Evolutionary conservation across 2,329 filamentous ascomycete species (phyloP), one percentile per base, ranked within the genome.

Genomic region (Microsporum audouinii): DNA sequence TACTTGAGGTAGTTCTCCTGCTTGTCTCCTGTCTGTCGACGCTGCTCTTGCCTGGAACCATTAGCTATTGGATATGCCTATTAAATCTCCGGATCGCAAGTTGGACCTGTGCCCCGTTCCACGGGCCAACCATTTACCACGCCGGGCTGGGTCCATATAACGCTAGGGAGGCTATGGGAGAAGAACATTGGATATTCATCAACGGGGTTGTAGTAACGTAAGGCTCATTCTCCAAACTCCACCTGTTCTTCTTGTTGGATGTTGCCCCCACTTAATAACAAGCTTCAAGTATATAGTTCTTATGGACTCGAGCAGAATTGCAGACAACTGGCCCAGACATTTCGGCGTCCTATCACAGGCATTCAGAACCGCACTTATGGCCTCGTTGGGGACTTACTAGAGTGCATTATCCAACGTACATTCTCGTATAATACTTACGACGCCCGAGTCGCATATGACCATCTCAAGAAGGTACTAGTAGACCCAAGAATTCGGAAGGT

Each of bases 351-450:
- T 0, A 75, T 92, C 3, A 77, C 84, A 0, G 88, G 88, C 31
- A 83, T 92, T 10, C 89, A 91, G 67, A 92, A 91, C 69, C 81
- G 80, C 63, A 92, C 88, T 65, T 84, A 77, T 1, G 89, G 89
- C 1, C 81, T 91, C 56, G 70, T 91, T 14, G 89, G 91, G 65
- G 89, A 94, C 66, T 77, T 91, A 0, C 72, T 91, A 31, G 86
- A 94, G 72, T 91, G 88, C 66, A 76, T 94, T 8, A 77, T 92
- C 63, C 88, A 94, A 71, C 83, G 89, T 45, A 86, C 86, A 70
- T 85, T 91, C 66, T 79, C 78, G 61, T 91, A 89, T 68, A 84
- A 86, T 1, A 92, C 88, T 0, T 71, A 75, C 10, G 88, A 91
- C 68, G 79, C 88, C 38, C 75, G 80, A 33, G 68, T 73, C 36